Percentiles rank a stretch among this genome's conserved stretches.
These are phyloP conservation scores for Phytophthora palmivora DNA, from an alignment of 352 stramenopile species.

Conservation along the genomic window DNA sequence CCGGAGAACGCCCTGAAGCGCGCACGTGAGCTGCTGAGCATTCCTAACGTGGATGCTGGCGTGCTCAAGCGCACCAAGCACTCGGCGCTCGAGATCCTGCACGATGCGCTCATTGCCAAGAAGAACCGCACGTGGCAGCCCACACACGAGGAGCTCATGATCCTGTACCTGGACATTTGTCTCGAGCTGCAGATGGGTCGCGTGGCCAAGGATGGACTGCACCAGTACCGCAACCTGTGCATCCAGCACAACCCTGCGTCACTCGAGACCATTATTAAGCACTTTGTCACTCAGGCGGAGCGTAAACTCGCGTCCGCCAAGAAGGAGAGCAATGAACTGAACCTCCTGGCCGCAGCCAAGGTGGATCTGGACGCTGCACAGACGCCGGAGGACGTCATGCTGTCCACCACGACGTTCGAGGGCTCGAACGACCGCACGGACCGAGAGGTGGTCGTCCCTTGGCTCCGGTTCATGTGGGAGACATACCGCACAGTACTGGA, in stretches of 20 bases:
- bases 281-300: conserved; percentile 92
- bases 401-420: conserved; percentile 97
- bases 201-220: conserved; percentile 98
- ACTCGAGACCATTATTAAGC: conserved; percentile 94
- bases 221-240: conserved; percentile 97
- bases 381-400: conserved; percentile 95
- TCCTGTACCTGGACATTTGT: conserved; percentile 97
- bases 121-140: conserved; percentile 97
- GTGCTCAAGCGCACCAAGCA: conserved; percentile 85
- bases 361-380: conserved; percentile 94
- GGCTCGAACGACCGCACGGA: conserved; percentile 95
- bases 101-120: conserved; percentile 95
- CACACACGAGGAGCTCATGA: conserved; percentile 98
- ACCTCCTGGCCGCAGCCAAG: conserved; percentile 79
- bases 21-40: conserved; percentile 86
- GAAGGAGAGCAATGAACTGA: conserved; percentile 88
- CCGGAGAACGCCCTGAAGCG: conserved; percentile 93
- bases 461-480: conserved; percentile 97
- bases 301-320: conserved; percentile 89
- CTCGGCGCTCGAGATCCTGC: conserved; percentile 86
- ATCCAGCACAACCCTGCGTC: conserved; percentile 95
- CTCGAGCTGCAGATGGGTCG: conserved; percentile 93
- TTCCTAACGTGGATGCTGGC: conserved; percentile 73
- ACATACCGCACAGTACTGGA: conserved; percentile 98
- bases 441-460: conserved; percentile 92